Evolutionary conservation across 345 rosid genomes (phyloP).

Genomic region (Raphanus raphanistrum): DNA sequence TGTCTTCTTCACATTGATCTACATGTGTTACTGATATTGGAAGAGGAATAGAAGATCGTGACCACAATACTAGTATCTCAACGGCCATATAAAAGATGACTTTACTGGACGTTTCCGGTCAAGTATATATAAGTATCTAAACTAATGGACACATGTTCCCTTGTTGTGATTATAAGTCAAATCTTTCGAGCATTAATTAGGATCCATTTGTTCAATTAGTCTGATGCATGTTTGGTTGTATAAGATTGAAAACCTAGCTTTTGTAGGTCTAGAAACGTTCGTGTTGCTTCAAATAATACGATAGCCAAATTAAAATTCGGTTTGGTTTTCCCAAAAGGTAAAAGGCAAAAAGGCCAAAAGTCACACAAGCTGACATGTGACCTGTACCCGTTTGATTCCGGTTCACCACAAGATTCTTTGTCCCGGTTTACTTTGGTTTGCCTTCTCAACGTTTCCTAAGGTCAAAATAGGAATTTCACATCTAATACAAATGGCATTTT

Average conservation of each 20-base stretch:
- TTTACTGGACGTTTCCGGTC: too few species aligned
- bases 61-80: background rate
- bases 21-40: background rate
- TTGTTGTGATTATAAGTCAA: too few species aligned
- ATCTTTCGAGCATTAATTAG: background rate
- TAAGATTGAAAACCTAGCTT: background rate
- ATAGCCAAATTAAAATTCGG: background rate
- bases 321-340: background rate
- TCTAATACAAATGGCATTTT: background rate
- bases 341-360: background rate
- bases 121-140: too few species aligned
- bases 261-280: background rate
- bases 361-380: background rate
- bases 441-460: constrained; percentile 23
- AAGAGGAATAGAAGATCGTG: background rate
- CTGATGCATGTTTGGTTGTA: background rate
- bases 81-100: background rate
- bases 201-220: background rate
- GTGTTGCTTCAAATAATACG: constrained; percentile 3
- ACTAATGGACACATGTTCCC: too few species aligned
- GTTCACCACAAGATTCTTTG: background rate
- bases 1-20: background rate
- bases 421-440: constrained; percentile 30
- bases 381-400: background rate
- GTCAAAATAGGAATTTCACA: constrained; percentile 22